Evolutionary conservation across 108 stramenopile species (phyloP).

Genomic region (Tribonema minus): DNA sequence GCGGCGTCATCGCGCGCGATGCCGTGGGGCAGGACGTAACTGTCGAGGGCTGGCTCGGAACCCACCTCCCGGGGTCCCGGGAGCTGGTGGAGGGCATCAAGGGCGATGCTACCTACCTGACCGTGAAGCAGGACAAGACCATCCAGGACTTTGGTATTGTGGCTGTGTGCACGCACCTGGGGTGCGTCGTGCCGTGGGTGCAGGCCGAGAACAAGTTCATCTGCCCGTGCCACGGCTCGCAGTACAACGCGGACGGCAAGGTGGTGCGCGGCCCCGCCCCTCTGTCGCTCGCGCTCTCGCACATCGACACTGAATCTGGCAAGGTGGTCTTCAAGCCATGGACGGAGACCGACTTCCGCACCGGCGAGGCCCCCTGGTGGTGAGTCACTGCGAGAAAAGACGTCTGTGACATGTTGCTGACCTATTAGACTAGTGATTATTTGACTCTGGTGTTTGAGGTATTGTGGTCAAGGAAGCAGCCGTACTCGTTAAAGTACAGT

Average conservation of each 20-base stretch:
- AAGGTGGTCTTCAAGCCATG: conserved; percentile 82
- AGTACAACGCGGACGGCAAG: conserved; percentile 84
- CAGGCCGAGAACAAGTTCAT: conserved; percentile 94
- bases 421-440: no score
- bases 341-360: conserved; percentile 94
- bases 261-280: conserved; percentile 95
- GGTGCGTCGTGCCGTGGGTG: conserved; percentile 97
- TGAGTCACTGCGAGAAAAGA: no score
- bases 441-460: no score
- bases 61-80: conserved; percentile 75
- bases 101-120: conserved; percentile 98
- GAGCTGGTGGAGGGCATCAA: conserved; percentile 89
- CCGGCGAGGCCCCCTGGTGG: conserved; percentile 90
- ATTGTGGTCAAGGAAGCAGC: no score
- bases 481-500: no score
- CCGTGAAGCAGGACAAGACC: conserved; percentile 85
- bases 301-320: conserved; percentile 68
- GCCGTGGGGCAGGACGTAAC: conserved; percentile 83
- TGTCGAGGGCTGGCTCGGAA: conserved; percentile 73
- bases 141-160: conserved; percentile 56
- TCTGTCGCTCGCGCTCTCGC: conserved; percentile 85
- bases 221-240: conserved; percentile 99
- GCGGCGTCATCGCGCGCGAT: conserved; percentile 80
- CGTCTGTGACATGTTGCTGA: no score
- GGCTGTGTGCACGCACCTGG: conserved; percentile 94